A percentile compares a stretch with the other conserved stretches of the same genome.
Evolutionary conservation across 805 yeast genomes (phyloP).

Genomic region (Wickerhamiella sorbophila): DNA sequence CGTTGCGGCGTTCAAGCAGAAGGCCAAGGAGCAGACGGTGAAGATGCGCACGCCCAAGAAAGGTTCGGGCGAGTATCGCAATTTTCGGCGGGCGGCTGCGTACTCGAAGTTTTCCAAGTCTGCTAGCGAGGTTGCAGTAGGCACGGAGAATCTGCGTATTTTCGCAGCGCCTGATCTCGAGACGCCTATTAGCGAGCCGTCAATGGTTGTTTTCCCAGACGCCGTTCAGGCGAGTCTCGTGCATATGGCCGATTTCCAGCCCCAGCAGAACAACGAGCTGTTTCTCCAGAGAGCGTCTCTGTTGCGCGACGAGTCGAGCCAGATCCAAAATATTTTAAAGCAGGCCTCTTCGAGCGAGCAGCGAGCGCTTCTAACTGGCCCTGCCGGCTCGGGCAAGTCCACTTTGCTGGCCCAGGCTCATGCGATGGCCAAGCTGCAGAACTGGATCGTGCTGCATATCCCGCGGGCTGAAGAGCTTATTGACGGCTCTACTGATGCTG

Average conservation of each 20-base stretch:
- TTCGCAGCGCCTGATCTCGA: background rate
- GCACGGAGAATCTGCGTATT: constrained; percentile 2
- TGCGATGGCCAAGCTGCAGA: constrained; percentile 33
- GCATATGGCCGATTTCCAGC: constrained; percentile 15
- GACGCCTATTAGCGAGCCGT: background rate
- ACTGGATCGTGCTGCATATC: constrained; percentile 42
- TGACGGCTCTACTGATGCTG: constrained; percentile 61
- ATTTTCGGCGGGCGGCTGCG: constrained; percentile 16
- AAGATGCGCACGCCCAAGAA: constrained; percentile 13
- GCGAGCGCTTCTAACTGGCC: constrained; percentile 12
- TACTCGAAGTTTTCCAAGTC: constrained; percentile 10
- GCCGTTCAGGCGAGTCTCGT: constrained; percentile 11
- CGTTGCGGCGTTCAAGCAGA: constrained; percentile 9
- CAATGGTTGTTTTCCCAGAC: constrained; percentile 13
- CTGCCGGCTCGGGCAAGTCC: constrained; percentile 64
- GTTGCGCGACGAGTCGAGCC: constrained; percentile 10
- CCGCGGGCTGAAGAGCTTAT: constrained; percentile 45
- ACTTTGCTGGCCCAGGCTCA: constrained; percentile 57
- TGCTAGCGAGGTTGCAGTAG: constrained; percentile 12
- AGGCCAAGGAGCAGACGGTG: constrained; percentile 4
- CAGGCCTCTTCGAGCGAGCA: background rate
- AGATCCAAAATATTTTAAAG: background rate
- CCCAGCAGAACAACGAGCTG: constrained; percentile 17
- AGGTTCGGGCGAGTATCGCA: constrained; percentile 16
- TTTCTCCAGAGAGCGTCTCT: constrained; percentile 10